These are phyloP conservation scores for Diplodia seriata DNA, from an alignment of 2,329 filamentous ascomycete species.

Conservation along the genomic window DNA sequence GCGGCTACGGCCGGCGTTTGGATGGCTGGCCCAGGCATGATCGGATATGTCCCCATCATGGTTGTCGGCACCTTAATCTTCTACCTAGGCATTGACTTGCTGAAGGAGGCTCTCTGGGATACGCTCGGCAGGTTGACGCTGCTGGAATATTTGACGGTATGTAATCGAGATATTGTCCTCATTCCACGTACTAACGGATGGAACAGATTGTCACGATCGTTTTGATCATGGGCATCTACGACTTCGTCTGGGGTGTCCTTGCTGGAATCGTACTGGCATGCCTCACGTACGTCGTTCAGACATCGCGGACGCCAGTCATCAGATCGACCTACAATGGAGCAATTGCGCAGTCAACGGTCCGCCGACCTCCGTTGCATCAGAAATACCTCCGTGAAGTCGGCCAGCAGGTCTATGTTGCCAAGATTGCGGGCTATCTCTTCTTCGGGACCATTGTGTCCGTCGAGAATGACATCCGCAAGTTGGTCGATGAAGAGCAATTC, in stretches of 20 bases:
- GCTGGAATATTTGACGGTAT: conserved; percentile 84
- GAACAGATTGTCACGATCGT: conserved; percentile 81
- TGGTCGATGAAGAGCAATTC: conserved; percentile 86
- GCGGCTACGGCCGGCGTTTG: conserved; percentile 80
- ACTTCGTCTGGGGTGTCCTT: conserved; percentile 94
- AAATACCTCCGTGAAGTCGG: conserved; percentile 86
- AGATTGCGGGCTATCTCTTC: conserved; percentile 94
- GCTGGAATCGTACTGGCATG: conserved; percentile 92
- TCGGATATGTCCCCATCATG: conserved; percentile 95
- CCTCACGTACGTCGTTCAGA: conserved; percentile 88
- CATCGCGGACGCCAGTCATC: conserved; percentile 86
- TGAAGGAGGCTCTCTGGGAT: conserved; percentile 85
- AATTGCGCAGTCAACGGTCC: conserved; percentile 88
- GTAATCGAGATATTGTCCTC: conserved; percentile 40
- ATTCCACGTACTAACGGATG: conserved; percentile 16
- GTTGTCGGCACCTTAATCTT: conserved; percentile 97
- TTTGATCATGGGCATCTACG: conserved; percentile 93
- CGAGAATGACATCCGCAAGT: conserved; percentile 80
- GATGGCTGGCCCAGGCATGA: conserved; percentile 82
- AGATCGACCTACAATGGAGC: conserved; percentile 89
- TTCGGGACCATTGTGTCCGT: conserved; percentile 97
- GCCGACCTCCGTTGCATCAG: conserved; percentile 87
- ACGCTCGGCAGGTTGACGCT: conserved; percentile 87
- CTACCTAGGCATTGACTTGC: conserved; percentile 88
- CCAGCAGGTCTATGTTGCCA: conserved; percentile 86